Percentiles rank a stretch among this genome's conserved stretches.
Evolutionary conservation across 1,139 yeast genomes (phyloP).

Genomic region (Scheffersomyces titani): DNA sequence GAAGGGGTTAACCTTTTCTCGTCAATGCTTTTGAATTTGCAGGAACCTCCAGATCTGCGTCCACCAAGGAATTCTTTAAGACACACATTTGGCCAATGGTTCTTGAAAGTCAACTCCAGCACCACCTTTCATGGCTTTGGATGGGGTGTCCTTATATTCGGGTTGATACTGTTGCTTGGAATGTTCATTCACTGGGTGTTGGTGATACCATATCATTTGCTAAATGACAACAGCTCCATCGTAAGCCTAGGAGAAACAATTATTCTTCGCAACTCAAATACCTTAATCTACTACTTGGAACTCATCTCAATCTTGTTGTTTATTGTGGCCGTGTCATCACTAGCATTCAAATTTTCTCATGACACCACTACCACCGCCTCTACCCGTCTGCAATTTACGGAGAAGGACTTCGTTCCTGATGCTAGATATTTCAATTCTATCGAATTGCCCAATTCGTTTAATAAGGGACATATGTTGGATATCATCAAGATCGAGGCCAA

Average conservation of each 20-base stretch:
- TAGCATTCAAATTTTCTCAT: conserved; percentile 27
- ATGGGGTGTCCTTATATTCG: conserved; percentile 7
- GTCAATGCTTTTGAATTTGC: conserved; percentile 21
- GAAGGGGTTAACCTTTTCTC: conserved; percentile 32
- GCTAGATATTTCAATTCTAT: conserved; percentile 37
- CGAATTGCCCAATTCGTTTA: conserved; percentile 41
- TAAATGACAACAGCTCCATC: conserved; percentile 18
- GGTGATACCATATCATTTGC: conserved; percentile 24
- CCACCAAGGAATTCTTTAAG: conserved; percentile 24
- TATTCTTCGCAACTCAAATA: conserved; percentile 20
- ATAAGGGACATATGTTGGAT: conserved; percentile 60
- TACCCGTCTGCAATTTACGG: not conserved
- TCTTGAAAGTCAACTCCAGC: conserved; percentile 39
- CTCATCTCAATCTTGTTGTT: conserved; percentile 26
- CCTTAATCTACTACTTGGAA: conserved; percentile 35
- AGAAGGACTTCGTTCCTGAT: conserved; percentile 18
- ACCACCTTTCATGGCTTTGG: conserved; percentile 4
- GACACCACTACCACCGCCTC: conserved; percentile 9
- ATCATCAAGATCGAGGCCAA: conserved; percentile 60
- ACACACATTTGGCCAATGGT: conserved; percentile 34
- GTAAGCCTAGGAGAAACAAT: conserved; percentile 16
- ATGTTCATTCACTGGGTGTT: conserved; percentile 28
- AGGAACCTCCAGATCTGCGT: conserved; percentile 14
- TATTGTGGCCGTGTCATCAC: conserved; percentile 27
- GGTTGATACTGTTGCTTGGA: conserved; percentile 18